Percentiles rank a stretch among this genome's conserved stretches.
Conservation (phyloP, 2,329 filamentous ascomycete species). For the Beauveria sp. region DNA sequence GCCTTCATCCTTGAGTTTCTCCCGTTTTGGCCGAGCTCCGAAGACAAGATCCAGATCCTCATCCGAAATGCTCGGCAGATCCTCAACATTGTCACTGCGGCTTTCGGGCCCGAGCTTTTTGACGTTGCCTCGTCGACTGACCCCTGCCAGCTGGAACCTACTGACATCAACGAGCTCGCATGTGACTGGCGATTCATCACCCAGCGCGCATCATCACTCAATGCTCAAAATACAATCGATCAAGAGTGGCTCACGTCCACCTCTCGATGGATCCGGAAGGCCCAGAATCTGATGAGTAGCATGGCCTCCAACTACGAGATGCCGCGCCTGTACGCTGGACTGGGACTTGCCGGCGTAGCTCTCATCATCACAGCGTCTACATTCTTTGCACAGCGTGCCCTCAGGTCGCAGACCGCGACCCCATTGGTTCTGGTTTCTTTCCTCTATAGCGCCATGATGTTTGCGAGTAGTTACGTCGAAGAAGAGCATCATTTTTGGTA, state of each 20-base stretch:
- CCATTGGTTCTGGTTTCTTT: constrained; percentile 46
- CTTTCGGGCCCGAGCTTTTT: constrained; percentile 50
- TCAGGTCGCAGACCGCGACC: not conserved
- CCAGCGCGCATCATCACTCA: constrained; percentile 18
- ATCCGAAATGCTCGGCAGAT: constrained; percentile 77
- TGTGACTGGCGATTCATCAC: constrained; percentile 55
- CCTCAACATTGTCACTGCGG: constrained; percentile 64
- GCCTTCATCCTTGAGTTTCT: constrained; percentile 76
- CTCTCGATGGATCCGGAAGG: constrained; percentile 56
- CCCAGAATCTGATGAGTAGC: constrained; percentile 75
- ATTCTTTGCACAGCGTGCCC: not conserved
- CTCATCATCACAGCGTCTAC: constrained; percentile 27
- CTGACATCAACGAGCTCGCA: constrained; percentile 49
- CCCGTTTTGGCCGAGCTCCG: constrained; percentile 54
- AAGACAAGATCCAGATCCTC: constrained; percentile 60
- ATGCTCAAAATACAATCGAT: constrained; percentile 21
- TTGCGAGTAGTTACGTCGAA: constrained; percentile 94
- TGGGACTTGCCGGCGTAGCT: constrained; percentile 29
- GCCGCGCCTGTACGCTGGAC: constrained; percentile 46
- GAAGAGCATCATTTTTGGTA: constrained; percentile 99
- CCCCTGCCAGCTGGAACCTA: constrained; percentile 28
- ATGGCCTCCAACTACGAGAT: constrained; percentile 92
- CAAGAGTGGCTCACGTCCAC: constrained; percentile 36
- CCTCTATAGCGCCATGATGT: constrained; percentile 83
- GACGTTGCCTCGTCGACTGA: constrained; percentile 23